Percentiles rank a stretch among this genome's conserved stretches.
Evolutionary conservation across 129 eudicot genomes (phyloP).

Genomic region (Centaurea solstitialis): DNA sequence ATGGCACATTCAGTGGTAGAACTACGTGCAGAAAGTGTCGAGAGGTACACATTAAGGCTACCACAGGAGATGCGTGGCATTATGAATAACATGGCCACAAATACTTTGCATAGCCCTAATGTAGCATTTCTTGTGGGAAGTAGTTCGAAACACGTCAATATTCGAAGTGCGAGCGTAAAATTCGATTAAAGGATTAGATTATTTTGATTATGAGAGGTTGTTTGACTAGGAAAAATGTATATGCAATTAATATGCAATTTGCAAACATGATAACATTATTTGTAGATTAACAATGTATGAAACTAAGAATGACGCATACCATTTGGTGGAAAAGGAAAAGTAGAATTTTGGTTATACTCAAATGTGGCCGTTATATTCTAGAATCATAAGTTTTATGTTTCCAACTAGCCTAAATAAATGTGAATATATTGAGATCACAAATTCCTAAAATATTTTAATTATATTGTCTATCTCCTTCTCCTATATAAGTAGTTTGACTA

Average conservation of each 20-base stretch:
- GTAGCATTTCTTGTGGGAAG: background rate
- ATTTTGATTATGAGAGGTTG: constrained; percentile 28
- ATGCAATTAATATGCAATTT: too few species aligned
- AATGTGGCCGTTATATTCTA: too few species aligned
- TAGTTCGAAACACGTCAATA: constrained; percentile 21
- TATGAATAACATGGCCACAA: background rate
- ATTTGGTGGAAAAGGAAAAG: too few species aligned
- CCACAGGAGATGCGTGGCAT: constrained; percentile 27
- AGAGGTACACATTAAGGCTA: constrained; percentile 49
- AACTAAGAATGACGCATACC: too few species aligned
- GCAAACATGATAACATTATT: background rate
- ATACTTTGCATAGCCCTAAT: background rate
- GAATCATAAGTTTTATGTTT: too few species aligned
- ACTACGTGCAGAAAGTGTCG: constrained; percentile 19
- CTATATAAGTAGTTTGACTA: too few species aligned
- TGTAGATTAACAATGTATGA: too few species aligned
- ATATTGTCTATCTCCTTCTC: too few species aligned
- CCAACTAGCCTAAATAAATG: too few species aligned
- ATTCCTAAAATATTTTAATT: too few species aligned
- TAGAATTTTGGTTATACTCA: too few species aligned
- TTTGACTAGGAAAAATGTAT: constrained; percentile 23
- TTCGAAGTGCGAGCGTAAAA: constrained; percentile 39
- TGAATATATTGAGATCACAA: too few species aligned
- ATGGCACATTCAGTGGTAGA: constrained; percentile 28
- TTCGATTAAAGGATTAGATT: constrained; percentile 6